Conservation (phyloP, 768 basidiomycete species). For the Lentinula aciculospora region DNA sequence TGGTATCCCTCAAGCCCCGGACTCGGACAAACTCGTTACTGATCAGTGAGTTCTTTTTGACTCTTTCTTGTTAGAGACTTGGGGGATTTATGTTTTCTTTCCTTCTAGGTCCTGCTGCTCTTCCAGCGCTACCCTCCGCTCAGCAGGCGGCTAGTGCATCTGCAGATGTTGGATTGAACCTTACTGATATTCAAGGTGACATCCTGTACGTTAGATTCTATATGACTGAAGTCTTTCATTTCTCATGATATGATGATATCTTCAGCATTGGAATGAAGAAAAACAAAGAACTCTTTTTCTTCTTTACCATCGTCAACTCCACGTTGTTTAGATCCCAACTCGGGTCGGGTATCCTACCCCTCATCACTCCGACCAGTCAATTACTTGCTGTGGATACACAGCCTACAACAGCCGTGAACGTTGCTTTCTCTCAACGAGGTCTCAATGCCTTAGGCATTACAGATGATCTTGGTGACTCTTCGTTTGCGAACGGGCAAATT, state of each 20-base stretch:
- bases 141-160: not conserved
- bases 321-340: conserved; percentile 16
- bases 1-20: not conserved
- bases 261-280: conserved; percentile 16
- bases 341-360: conserved; percentile 11
- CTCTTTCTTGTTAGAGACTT: not conserved
- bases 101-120: conserved; percentile 1
- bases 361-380: conserved; percentile 17
- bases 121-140: not conserved
- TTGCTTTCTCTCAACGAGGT: conserved; percentile 18
- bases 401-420: conserved; percentile 18
- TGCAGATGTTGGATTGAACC: not conserved
- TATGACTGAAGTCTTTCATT: not conserved
- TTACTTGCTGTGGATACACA: conserved; percentile 14
- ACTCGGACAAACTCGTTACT: not conserved
- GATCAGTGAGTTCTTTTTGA: not conserved
- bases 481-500: conserved; percentile 10
- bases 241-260: not conserved
- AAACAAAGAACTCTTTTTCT: conserved; percentile 19
- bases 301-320: conserved; percentile 15
- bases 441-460: conserved; percentile 13
- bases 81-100: not conserved
- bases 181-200: conserved; percentile 8
- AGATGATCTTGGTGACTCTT: conserved; percentile 12
- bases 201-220: conserved; percentile 2